A percentile compares a stretch with the other conserved stretches of the same genome.
Conservation (phyloP, 1,284 basidiomycete species). For the Ustilago lituana region DNA sequence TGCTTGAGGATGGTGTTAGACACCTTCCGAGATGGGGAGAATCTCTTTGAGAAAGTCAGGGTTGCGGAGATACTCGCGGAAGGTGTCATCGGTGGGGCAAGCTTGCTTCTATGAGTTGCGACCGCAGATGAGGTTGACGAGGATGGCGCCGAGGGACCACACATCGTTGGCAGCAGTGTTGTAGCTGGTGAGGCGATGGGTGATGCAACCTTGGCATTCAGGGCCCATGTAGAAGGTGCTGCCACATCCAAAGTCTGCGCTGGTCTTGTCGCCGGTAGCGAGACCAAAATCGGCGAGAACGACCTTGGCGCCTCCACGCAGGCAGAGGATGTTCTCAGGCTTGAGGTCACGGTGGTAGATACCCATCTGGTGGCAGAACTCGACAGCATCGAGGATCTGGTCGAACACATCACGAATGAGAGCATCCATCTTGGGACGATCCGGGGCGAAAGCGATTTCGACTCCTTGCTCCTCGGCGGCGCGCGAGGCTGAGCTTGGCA, state of each 20-base stretch:
- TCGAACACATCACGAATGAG: conserved; percentile 63
- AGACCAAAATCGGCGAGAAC: conserved; percentile 96
- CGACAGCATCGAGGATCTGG: conserved; percentile 86
- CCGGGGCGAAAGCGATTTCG: conserved; percentile 47
- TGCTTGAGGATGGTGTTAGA: conserved; percentile 63
- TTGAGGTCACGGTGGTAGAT: conserved; percentile 98
- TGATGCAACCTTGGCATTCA: conserved; percentile 88
- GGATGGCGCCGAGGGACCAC: conserved; percentile 91
- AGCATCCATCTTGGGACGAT: conserved; percentile 55
- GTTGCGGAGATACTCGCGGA: conserved; percentile 68
- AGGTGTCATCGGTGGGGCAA: conserved; percentile 77
- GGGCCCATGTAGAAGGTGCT: conserved; percentile 97
- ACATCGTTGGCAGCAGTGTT: conserved; percentile 79
- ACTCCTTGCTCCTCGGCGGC: conserved; percentile 36
- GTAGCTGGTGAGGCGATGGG: conserved; percentile 72
- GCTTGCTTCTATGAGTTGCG: conserved; percentile 89
- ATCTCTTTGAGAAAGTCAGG: conserved; percentile 64
- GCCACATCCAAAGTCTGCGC: conserved; percentile 92
- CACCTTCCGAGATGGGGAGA: conserved; percentile 64
- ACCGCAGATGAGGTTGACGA: conserved; percentile 89
- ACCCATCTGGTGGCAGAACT: conserved; percentile 76
- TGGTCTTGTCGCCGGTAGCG: conserved; percentile 86
- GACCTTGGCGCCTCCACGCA: conserved; percentile 78
- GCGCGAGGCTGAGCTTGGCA: conserved; percentile 24
- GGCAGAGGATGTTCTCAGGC: conserved; percentile 94